phyloP scores from a whole-genome alignment of 108 stramenopile genomes.

The Nitzschia putrida region DNA sequence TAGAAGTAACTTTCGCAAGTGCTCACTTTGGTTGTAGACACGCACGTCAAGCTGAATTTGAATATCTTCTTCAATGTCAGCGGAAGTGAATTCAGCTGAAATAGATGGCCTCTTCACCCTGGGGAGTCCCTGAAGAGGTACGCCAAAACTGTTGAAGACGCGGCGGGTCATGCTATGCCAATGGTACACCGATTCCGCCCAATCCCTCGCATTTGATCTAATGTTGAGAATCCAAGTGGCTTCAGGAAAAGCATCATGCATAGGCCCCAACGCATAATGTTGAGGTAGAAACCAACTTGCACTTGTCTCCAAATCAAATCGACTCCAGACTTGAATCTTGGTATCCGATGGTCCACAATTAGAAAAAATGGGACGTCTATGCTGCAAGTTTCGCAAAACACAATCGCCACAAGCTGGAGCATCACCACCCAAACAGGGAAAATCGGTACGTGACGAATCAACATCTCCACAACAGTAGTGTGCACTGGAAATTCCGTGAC shows the following conservation, averaged over 20 bases:
- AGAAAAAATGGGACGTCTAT: conserved; percentile 6
- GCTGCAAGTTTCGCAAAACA: conserved; percentile 27
- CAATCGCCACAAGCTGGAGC: conserved; percentile 32
- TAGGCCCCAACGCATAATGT: conserved; percentile 39
- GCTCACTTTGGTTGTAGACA: conserved; percentile 8
- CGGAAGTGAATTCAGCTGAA: not conserved
- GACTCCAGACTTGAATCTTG: conserved; percentile 20
- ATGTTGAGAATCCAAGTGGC: conserved; percentile 39
- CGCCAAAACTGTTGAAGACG: conserved; percentile 23
- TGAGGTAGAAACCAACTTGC: conserved; percentile 41
- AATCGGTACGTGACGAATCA: not conserved
- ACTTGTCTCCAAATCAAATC: conserved; percentile 33
- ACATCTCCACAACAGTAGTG: conserved; percentile 41
- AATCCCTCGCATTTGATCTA: conserved; percentile 14
- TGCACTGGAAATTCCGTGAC: conserved; percentile 13
- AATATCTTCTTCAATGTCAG: conserved; percentile 10
- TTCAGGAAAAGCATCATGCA: conserved; percentile 37
- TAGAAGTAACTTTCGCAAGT: conserved; percentile 12
- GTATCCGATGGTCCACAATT: conserved; percentile 1
- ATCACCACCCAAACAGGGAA: conserved; percentile 21
- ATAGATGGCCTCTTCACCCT: conserved; percentile 3
- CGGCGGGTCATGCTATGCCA: conserved; percentile 38
- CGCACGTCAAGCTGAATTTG: conserved; percentile 7
- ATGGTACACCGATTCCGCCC: conserved; percentile 39
- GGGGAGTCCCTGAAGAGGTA: not conserved